Evolutionary conservation across 768 basidiomycete species (phyloP).

Genomic region (Termitomyces sp.): DNA sequence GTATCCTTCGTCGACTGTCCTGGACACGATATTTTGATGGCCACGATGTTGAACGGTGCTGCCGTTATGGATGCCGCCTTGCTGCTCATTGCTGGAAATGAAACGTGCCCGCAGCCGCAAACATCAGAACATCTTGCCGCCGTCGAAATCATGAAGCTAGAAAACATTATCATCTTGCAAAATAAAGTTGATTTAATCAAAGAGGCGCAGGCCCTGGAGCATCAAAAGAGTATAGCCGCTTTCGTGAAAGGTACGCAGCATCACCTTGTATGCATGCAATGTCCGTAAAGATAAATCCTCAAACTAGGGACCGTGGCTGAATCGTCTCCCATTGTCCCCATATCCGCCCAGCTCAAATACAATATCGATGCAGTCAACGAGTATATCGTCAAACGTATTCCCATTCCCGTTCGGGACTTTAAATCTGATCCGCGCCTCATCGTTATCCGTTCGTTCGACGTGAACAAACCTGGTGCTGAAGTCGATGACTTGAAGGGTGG

Average conservation of each 20-base stretch:
- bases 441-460: conserved; percentile 98
- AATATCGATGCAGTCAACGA: conserved; percentile 99
- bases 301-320: conserved; percentile 91
- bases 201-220: conserved; percentile 90
- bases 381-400: conserved; percentile 95
- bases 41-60: conserved; percentile 99
- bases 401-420: conserved; percentile 93
- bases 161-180: conserved; percentile 96
- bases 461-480: conserved; percentile 98
- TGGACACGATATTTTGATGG: conserved; percentile 99
- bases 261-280: not conserved
- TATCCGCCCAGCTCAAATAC: conserved; percentile 97
- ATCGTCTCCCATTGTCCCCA: conserved; percentile 96
- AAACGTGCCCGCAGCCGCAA: conserved; percentile 98
- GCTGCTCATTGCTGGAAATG: conserved; percentile 94
- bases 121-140: conserved; percentile 98
- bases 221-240: conserved; percentile 91
- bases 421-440: conserved; percentile 88
- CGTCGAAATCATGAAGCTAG: conserved; percentile 98
- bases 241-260: conserved; percentile 81
- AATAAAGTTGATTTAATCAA: conserved; percentile 99
- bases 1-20: conserved; percentile 99
- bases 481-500: conserved; percentile 98
- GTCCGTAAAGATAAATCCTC: not conserved
- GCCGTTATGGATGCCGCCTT: conserved; percentile 99